Base-by-base conservation (phyloP, 768 basidiomycete genomes). In the Boletus rufocinnamomeus region DNA sequence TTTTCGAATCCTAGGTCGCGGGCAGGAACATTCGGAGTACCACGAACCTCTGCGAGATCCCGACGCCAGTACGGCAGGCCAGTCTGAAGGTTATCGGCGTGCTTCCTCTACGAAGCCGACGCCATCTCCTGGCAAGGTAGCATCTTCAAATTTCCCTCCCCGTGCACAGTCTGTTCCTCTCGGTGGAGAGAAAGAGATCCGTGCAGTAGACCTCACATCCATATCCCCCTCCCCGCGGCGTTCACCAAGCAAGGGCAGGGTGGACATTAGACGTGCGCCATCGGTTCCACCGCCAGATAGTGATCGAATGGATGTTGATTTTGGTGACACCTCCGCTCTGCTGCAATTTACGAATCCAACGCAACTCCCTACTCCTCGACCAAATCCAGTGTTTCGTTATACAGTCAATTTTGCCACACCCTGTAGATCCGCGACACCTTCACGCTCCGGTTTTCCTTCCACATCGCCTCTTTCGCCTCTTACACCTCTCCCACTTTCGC, bases 401-500 rank as follows among this genome's bases (percentile, higher is more conserved):
- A 53, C 66, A 8, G 70, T 73, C 46, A 74, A 75, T 44, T 66
- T 66, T 32, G 69, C 65, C 8, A 74, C 74, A 7, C 73, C 74
- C 27, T 30, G 55, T 30, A 52, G 50, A 44, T 41, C 62, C 10
- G 51, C 32, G 4, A 56, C 50, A 16, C 54, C 51, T 30, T 38
- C 53, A 14, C 47, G 50, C 40, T 54, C 60, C 5, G 23, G 30
- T 21, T 32, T 49, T 23, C 53, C 49, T 32, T 19, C 53, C 2
- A 19, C 57, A 17, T 64, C 69, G 5, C 70, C 76, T 11, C 66
- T 75, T 57, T 80, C 79, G 1, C 79, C 79, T 19, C 72, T 86
- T 37, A 84, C 84, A 8, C 84, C 84, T 8, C 63, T 82, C 35
- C 78, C 82, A 7, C 75, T 79, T 58, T 82, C 84, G 2, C 82